Evolutionary conservation across 345 rosid species (phyloP).

Genomic region (Alliaria petiolata): DNA sequence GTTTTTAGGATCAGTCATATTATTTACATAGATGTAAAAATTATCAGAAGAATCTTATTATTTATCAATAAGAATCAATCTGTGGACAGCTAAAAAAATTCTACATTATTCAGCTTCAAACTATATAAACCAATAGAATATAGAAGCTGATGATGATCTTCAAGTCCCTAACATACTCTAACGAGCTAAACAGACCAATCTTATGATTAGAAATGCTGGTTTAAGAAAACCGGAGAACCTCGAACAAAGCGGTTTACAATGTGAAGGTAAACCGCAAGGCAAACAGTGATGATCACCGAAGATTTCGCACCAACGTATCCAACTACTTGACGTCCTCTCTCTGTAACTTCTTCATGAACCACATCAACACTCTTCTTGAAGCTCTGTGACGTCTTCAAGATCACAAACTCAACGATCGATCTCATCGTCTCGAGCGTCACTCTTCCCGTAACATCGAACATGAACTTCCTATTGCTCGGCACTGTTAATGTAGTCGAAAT

Average conservation of each 20-base stretch:
- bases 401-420: constrained; percentile 54
- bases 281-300: constrained; percentile 65
- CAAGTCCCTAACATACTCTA: constrained; percentile 1
- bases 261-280: constrained; percentile 79
- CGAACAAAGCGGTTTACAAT: constrained; percentile 24
- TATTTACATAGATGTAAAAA: too few relatives aligned
- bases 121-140: background rate
- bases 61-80: background rate
- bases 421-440: constrained; percentile 76
- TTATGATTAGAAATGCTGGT: background rate
- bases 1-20: too few relatives aligned
- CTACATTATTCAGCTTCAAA: constrained; percentile 18
- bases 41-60: background rate
- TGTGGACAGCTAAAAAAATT: background rate
- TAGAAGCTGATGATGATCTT: background rate
- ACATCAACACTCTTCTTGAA: constrained; percentile 43
- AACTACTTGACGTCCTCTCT: constrained; percentile 65
- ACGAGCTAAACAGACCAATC: background rate
- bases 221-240: constrained; percentile 12
- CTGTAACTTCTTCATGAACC: constrained; percentile 54
- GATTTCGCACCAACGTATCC: constrained; percentile 72
- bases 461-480: constrained; percentile 71
- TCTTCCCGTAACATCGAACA: constrained; percentile 89
- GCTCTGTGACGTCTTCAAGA: constrained; percentile 63
- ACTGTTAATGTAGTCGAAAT: constrained; percentile 59